phyloP scores from a whole-genome alignment of 169 alveolate species.

The Plasmodium cynomolgi region DNA sequence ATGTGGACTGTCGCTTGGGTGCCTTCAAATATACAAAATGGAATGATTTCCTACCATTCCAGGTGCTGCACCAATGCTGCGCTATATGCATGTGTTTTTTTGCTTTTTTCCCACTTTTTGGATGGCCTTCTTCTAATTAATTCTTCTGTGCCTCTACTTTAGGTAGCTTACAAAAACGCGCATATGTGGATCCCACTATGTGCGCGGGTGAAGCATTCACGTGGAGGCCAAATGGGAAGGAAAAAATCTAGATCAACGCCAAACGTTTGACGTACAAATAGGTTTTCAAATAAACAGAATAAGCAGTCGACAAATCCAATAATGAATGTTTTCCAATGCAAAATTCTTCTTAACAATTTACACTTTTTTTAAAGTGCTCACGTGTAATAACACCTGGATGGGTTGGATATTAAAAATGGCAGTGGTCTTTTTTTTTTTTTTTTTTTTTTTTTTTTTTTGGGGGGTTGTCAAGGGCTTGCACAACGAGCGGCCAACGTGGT shows the following conservation, averaged over 20 bases:
- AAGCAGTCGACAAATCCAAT: neutral
- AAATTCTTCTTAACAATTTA: neutral
- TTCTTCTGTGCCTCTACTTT: neutral
- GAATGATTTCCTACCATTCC: neutral
- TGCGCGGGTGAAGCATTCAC: neutral
- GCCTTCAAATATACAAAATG: neutral
- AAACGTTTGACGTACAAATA: neutral
- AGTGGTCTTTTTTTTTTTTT: neutral
- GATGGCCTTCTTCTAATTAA: neutral
- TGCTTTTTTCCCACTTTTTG: neutral
- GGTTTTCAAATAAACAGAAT: neutral
- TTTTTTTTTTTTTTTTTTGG: too few species aligned
- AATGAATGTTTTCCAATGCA: neutral
- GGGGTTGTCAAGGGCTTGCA: neutral
- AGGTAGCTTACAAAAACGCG: neutral
- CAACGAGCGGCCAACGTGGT: neutral
- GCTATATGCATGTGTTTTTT: neutral
- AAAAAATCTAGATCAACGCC: neutral
- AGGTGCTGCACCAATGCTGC: neutral
- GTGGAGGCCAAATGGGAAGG: neutral
- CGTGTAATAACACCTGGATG: neutral
- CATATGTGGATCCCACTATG: neutral
- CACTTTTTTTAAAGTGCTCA: neutral
- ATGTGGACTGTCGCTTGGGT: neutral
- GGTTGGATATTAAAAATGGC: neutral